phyloP scores from a whole-genome alignment of 306 rosid species.

The Betula pendula region DNA sequence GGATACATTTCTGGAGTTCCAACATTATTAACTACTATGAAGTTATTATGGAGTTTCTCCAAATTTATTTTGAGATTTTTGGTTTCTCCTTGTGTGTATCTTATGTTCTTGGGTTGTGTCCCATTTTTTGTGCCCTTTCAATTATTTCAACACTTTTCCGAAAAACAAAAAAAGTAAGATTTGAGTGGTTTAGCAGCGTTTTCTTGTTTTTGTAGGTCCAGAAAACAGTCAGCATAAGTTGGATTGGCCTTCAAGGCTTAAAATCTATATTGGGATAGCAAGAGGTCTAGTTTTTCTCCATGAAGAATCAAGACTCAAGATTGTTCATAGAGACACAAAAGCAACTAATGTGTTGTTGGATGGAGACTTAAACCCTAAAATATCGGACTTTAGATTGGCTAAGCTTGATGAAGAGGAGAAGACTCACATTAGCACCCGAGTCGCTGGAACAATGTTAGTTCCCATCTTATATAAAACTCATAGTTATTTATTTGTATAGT shows the following conservation, averaged over 20 bases:
- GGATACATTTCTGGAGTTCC: conserved; percentile 22
- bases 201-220: conserved; percentile 37
- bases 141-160: not conserved
- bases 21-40: conserved; percentile 13
- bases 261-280: conserved; percentile 73
- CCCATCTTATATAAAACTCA: not conserved
- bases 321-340: conserved; percentile 77
- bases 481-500: not conserved
- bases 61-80: not conserved
- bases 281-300: conserved; percentile 78
- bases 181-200: too few relatives aligned
- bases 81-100: not conserved
- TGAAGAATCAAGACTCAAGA: conserved; percentile 67
- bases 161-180: too few relatives aligned
- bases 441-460: conserved; percentile 86
- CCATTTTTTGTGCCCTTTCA: not conserved
- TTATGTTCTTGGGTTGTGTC: not conserved
- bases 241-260: conserved; percentile 66
- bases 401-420: conserved; percentile 66
- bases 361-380: conserved; percentile 63
- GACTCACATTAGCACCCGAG: conserved; percentile 68
- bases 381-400: conserved; percentile 81
- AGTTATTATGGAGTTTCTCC: conserved; percentile 6
- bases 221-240: conserved; percentile 32
- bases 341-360: conserved; percentile 79